Conservation (phyloP, 1,139 yeast genomes). For the Lodderomyces pseudojiufengensis region DNA sequence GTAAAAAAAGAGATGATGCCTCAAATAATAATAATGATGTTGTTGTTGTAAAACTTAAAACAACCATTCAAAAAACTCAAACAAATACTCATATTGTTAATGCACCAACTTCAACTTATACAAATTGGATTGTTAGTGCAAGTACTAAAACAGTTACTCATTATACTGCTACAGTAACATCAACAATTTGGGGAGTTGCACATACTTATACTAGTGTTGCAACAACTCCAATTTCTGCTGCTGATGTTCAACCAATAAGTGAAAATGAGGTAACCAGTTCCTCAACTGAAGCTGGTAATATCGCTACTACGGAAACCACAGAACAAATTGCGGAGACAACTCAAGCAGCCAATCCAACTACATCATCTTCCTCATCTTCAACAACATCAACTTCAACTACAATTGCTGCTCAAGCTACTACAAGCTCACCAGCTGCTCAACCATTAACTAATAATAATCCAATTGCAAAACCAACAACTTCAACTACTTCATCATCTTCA, state of each 20-base stretch:
- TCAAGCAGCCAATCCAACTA: conserved; percentile 1
- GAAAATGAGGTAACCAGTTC: conserved; percentile 10
- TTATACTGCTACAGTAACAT: conserved; percentile 46
- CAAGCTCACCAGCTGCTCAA: conserved; percentile 4
- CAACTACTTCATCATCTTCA: neutral
- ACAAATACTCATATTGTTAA: conserved; percentile 34
- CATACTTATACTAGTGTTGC: conserved; percentile 38
- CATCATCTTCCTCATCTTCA: conserved; percentile 1
- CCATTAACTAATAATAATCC: conserved; percentile 5
- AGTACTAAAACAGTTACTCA: conserved; percentile 38
- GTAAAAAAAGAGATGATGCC: conserved; percentile 12
- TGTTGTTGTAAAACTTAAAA: conserved; percentile 34
- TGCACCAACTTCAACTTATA: conserved; percentile 29
- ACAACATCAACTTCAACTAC: neutral
- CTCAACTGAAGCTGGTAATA: conserved; percentile 3
- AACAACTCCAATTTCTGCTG: conserved; percentile 25
- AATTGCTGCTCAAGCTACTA: neutral
- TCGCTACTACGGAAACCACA: conserved; percentile 4
- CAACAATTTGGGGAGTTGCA: conserved; percentile 41
- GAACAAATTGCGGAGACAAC: neutral
- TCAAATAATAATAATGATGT: conserved; percentile 18
- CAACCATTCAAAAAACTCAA: conserved; percentile 32
- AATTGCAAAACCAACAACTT: conserved; percentile 4
- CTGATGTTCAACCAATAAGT: conserved; percentile 12
- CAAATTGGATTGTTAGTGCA: conserved; percentile 29